phyloP scores from a whole-genome alignment of 768 basidiomycete species.

The Omphalotus guepiniiformis region DNA sequence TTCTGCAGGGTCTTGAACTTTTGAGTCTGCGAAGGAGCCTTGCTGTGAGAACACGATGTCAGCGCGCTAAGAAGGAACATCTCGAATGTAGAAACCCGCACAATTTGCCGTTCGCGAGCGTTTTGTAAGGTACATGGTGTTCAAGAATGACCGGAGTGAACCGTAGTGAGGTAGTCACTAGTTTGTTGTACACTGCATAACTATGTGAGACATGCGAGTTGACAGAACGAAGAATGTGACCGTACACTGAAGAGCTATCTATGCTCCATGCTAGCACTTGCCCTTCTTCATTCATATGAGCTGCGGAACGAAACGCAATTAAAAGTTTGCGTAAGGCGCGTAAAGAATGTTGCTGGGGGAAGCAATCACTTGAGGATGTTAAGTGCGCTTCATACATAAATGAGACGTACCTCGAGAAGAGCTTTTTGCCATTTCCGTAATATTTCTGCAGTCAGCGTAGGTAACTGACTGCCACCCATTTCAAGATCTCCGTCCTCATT shows the following conservation, averaged over 20 bases:
- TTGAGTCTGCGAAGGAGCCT: conserved; percentile 73
- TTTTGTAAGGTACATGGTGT: conserved; percentile 88
- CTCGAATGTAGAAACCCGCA: conserved; percentile 33
- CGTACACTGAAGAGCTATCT: conserved; percentile 72
- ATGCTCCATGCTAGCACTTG: conserved; percentile 82
- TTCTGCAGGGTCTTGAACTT: conserved; percentile 86
- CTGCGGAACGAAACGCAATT: conserved; percentile 89
- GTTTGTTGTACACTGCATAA: conserved; percentile 86
- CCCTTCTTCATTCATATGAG: conserved; percentile 83
- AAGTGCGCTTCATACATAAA: not conserved
- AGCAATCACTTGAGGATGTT: not conserved
- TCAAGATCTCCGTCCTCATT: conserved; percentile 44
- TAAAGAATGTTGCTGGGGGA: conserved; percentile 72
- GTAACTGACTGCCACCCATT: conserved; percentile 44
- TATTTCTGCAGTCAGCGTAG: conserved; percentile 65
- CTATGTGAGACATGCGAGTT: conserved; percentile 8
- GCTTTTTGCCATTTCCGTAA: conserved; percentile 86
- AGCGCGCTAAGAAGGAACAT: conserved; percentile 8
- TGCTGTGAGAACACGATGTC: conserved; percentile 51
- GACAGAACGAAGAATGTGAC: conserved; percentile 4
- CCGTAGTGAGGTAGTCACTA: conserved; percentile 78
- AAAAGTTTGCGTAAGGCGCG: conserved; percentile 79
- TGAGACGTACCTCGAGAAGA: conserved; percentile 64
- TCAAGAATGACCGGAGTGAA: conserved; percentile 88
- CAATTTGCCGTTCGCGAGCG: conserved; percentile 79